Evolutionary conservation across 345 rosid genomes (phyloP).

Genomic region (Barbarea vulgaris): DNA sequence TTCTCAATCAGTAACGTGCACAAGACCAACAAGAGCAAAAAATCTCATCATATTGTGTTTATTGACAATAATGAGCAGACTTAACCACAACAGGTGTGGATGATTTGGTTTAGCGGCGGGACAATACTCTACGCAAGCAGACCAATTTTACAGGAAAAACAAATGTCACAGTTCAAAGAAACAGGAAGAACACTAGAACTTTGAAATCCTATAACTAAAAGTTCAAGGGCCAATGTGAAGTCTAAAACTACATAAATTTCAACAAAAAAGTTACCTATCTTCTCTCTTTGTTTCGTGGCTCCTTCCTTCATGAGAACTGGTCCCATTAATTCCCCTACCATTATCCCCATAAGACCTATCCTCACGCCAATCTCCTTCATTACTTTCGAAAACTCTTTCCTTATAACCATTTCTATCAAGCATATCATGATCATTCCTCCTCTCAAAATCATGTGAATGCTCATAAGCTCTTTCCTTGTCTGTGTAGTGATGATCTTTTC

Average conservation of each 20-base stretch:
- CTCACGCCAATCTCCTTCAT: conserved; percentile 45
- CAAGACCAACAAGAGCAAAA: background rate
- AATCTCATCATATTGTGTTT: background rate
- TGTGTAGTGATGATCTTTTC: conserved; percentile 45
- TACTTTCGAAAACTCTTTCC: conserved; percentile 46
- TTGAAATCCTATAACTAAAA: background rate
- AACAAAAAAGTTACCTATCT: conserved; percentile 53
- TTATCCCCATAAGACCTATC: conserved; percentile 43
- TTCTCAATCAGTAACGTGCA: background rate
- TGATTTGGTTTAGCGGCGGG: too few relatives aligned
- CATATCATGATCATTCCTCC: conserved; percentile 46
- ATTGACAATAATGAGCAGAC: background rate
- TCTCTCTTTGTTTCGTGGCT: conserved; percentile 49
- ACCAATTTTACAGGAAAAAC: background rate
- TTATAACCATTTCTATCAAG: conserved; percentile 51
- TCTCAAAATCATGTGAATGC: conserved; percentile 45
- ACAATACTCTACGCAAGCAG: too few relatives aligned
- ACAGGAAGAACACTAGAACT: background rate
- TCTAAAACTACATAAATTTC: background rate
- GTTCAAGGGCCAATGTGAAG: background rate
- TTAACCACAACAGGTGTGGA: too few relatives aligned
- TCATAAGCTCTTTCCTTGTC: conserved; percentile 57
- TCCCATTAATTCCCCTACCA: conserved; percentile 48
- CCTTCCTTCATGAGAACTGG: conserved; percentile 41
- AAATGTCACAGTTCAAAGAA: background rate